Conservation (phyloP, 139 green algal genomes). For the Mesostigma viride region DNA sequence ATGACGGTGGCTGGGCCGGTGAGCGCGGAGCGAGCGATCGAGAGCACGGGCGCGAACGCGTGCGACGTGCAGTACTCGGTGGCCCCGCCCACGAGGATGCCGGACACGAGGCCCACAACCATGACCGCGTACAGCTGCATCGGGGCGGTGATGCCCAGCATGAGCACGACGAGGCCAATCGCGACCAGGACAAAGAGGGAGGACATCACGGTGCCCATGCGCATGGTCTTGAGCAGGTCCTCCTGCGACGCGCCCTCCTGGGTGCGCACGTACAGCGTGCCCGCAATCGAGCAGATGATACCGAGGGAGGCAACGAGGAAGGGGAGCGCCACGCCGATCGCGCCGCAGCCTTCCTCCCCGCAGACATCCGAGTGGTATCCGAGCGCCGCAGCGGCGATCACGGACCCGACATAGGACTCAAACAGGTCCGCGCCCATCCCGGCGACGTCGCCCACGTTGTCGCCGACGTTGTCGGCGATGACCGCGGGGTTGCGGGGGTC, state of each 20-base stretch:
- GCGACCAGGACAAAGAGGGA: conserved; percentile 30
- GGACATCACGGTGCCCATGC: too few relatives aligned
- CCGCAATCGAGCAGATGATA: conserved; percentile 30
- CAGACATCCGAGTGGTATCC: conserved; percentile 42
- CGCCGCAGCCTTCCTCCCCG: conserved; percentile 19
- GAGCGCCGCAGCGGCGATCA: conserved; percentile 46
- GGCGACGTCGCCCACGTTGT: conserved; percentile 61
- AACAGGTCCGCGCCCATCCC: conserved; percentile 57
- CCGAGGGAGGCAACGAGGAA: conserved; percentile 37
- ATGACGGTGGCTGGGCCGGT: conserved; percentile 41
- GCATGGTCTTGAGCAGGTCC: too few relatives aligned
- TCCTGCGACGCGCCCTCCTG: conserved; percentile 33
- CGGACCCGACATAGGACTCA: conserved; percentile 45
- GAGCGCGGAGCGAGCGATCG: too few relatives aligned
- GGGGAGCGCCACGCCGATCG: too few relatives aligned
- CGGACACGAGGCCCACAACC: conserved; percentile 34
- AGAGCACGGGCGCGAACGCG: too few relatives aligned
- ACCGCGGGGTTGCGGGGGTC: conserved; percentile 60
- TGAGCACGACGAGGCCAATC: conserved; percentile 9
- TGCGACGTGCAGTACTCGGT: too few relatives aligned
- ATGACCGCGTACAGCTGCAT: conserved; percentile 32
- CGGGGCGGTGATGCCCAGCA: conserved; percentile 11
- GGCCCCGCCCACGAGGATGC: conserved; percentile 33
- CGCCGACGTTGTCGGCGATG: conserved; percentile 52
- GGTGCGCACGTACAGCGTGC: conserved; percentile 36